Base-by-base conservation (phyloP, 805 yeast genomes). In the Saturnispora serradocipensis region DNA sequence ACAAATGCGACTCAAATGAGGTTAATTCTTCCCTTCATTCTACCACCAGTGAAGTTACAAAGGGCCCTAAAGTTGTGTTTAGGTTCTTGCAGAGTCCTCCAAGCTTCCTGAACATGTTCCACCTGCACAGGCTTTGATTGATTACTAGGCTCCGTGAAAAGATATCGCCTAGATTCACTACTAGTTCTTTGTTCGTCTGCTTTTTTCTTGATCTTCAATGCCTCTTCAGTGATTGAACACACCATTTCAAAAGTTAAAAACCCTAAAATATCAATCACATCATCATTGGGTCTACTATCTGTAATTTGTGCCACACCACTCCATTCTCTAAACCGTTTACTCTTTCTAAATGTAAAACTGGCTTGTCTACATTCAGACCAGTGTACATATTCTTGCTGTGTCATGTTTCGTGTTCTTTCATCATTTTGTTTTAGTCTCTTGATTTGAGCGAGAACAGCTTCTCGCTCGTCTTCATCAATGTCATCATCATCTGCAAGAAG, bases 291-390 rank as follows among this genome's bases (percentile, higher is more conserved):
- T 60, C 91, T 79, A 20, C 91, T 80, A 55, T 93, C 99, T 5
- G 95, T 84, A 40, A 93, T 70, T 49, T 81, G 84, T 0, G 88
- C 69, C 43, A 91, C 79, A 11, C 93, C 95, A 16, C 96, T 91
- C 99, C 99, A 93, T 61, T 93, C 99, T 62, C 91, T 78, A 65
- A 93, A 93, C 61, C 97, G 72, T 65, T 89, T 89, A n/a, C 86
- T 86, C 65, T 93, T 93, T 59, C 97, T 77, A 61, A 89, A 93
- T 1, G 99, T 93, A 66, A 93, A 93, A 53, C 95, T 84, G 1
- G 98, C 98, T 67, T 93, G 99, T 55, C 99, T 79, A 68, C 99
- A 93, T 63, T 93, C 99, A 11, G 96, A 87, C 97, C 98, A 93
- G 65, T 93, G 99, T 16, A 90, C 99, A 62, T 93, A 93, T 64